Conservation (phyloP, 2,329 filamentous ascomycete species). For the Stagonosporopsis cucurbitacearum region DNA sequence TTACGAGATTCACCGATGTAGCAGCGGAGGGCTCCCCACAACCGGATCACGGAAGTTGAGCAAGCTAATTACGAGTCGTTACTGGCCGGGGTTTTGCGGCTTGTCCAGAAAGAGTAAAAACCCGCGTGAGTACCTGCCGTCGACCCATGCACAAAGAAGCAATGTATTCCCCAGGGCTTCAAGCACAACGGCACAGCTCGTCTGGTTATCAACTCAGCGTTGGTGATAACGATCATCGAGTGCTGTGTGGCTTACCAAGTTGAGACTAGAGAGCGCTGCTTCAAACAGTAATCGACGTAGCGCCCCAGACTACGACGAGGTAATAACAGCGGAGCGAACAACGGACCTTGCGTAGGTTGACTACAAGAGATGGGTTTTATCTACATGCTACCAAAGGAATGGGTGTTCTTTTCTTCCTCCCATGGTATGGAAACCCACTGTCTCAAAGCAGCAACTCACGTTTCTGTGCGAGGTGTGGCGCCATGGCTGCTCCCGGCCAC, state of each 20-base stretch:
- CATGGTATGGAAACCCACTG: no score
- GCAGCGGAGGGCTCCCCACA: constrained; percentile 18
- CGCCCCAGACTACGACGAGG: neutral
- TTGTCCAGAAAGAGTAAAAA: constrained; percentile 17
- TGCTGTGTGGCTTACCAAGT: neutral
- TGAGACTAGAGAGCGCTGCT: neutral
- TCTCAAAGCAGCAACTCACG: no score
- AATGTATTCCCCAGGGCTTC: neutral
- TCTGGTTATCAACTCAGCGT: neutral
- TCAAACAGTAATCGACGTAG: neutral
- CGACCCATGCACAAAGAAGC: constrained; percentile 4
- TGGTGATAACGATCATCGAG: neutral
- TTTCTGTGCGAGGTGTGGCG: no score
- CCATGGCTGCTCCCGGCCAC: no score
- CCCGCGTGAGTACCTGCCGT: constrained; percentile 8
- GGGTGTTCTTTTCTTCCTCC: no score
- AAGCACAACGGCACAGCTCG: neutral
- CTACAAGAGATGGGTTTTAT: neutral
- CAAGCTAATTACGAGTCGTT: constrained; percentile 1
- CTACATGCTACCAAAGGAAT: neutral
- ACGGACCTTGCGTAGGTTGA: neutral
- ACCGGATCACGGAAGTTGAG: constrained; percentile 11
- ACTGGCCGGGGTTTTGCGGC: neutral
- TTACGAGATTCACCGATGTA: constrained; percentile 22
- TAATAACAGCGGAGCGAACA: neutral